Evolutionary conservation across 257 asterid genomes (phyloP), one percentile per base, ranked within the genome.

Genomic region (Solanum chmielewskii): DNA sequence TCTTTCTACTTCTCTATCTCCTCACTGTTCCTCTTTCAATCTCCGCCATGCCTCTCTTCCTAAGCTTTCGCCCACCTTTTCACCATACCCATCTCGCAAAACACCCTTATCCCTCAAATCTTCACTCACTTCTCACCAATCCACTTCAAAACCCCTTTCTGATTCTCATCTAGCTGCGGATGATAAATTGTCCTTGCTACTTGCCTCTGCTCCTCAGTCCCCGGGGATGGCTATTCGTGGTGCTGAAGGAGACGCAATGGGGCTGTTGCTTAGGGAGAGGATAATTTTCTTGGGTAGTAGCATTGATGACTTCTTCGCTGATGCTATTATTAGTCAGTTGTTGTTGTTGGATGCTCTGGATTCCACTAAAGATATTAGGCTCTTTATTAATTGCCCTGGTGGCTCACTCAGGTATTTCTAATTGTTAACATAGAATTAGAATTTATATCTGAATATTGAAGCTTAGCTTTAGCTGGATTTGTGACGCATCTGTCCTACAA

Each of bases 251-350:
- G 99, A 97, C 85, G 96, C 92, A 82, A 93, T 95, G 96, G 98
- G 98, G 14, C 88, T 97, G 78, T 81, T 97, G 90, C 94, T 97
- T 27, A 95, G 87, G 90, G 99, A 97, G 92, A 95, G 99, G 91
- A 95, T 97, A 84, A 96, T 97, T 83, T 97, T 97, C 88, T 89
- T 97, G 92, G 99, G 98, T 44, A 92, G 77, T 90, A 60, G 76
- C 14, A 92, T 97, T 80, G 98, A 95, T 88, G 99, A 97, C 87
- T 94, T 94, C 81, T 92, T 94, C 33, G 99, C 99, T 35, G 99
- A 97, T 90, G 91, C 97, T 41, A 95, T 97, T 88, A 93, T 93
- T 70, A 94, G 99, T 87, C 99, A 94, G 94, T 91, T 97, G 76
- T 89, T 97, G 66, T 86, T 97, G 94, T 88, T 97, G 90, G 99